Conservation (phyloP, 2,329 filamentous ascomycete species). For the Neonectria ditissima region DNA sequence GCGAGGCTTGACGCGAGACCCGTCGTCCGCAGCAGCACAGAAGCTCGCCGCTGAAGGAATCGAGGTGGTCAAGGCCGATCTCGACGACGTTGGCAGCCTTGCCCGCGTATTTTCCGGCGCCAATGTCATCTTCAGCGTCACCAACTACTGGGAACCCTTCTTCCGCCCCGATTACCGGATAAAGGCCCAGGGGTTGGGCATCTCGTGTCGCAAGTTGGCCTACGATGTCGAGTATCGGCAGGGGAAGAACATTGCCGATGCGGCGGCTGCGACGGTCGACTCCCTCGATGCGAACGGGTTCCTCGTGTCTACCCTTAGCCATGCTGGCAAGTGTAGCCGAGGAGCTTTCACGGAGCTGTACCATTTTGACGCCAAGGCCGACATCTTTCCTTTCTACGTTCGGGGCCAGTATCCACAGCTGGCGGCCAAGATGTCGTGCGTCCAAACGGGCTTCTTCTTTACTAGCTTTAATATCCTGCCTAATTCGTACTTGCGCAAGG, state of each 20-base stretch:
- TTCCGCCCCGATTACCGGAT: conserved; percentile 57
- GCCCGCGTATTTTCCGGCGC: conserved; percentile 57
- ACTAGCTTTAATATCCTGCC: conserved; percentile 62
- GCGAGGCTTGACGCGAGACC: conserved; percentile 61
- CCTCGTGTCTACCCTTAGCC: conserved; percentile 63
- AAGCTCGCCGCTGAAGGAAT: conserved; percentile 55
- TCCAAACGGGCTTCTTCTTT: conserved; percentile 63
- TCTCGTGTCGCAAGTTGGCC: conserved; percentile 57
- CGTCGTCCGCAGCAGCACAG: conserved; percentile 54
- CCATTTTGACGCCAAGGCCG: conserved; percentile 66
- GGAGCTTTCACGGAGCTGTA: conserved; percentile 62
- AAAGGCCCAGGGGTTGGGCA: conserved; percentile 52
- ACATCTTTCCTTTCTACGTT: conserved; percentile 61
- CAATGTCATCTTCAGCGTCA: conserved; percentile 65
- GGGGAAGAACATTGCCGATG: conserved; percentile 62
- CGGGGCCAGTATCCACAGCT: conserved; percentile 55
- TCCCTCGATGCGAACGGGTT: conserved; percentile 61
- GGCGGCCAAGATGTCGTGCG: conserved; percentile 62
- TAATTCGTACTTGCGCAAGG: conserved; percentile 54
- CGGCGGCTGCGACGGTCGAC: conserved; percentile 56
- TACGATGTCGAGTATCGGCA: conserved; percentile 61
- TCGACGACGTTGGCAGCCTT: conserved; percentile 51
- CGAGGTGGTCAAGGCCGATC: conserved; percentile 58
- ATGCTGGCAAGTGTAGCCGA: conserved; percentile 59
- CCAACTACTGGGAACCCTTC: conserved; percentile 67